phyloP scores from a whole-genome alignment of 1,284 basidiomycete genomes.

The Trametes pubescens region DNA sequence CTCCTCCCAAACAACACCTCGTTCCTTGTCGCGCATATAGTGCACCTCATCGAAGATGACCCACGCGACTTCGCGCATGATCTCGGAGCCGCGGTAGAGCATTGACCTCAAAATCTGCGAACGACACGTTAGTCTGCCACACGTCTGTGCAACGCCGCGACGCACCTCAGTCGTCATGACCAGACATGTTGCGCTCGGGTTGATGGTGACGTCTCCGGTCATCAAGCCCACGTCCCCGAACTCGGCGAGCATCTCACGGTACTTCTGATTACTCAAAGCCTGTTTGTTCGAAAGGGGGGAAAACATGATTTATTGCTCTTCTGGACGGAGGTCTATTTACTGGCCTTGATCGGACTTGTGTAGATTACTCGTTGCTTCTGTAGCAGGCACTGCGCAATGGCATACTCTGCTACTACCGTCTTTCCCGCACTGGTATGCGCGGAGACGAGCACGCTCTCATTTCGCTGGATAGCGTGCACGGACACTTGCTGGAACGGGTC shows the following conservation, averaged over 20 bases:
- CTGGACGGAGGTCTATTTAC: slow-evolving; percentile 41
- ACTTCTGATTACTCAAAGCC: slow-evolving; percentile 99
- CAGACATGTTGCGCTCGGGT: slow-evolving; percentile 94
- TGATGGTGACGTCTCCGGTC: slow-evolving; percentile 99
- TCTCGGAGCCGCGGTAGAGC: slow-evolving; percentile 98
- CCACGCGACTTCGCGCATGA: slow-evolving; percentile 99
- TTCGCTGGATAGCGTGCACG: slow-evolving; percentile 94
- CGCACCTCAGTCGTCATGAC: slow-evolving; percentile 99
- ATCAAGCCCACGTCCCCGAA: slow-evolving; percentile 99
- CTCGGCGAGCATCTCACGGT: slow-evolving; percentile 95
- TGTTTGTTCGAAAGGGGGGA: slow-evolving; percentile 45
- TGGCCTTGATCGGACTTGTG: slow-evolving; percentile 98
- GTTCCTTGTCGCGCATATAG: slow-evolving; percentile 98
- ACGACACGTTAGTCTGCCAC: not conserved
- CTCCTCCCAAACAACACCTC: slow-evolving; percentile 89
- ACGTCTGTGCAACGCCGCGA: not conserved
- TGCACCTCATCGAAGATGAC: slow-evolving; percentile 99
- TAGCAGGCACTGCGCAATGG: slow-evolving; percentile 95
- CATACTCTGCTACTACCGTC: slow-evolving; percentile 99
- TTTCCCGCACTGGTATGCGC: slow-evolving; percentile 99
- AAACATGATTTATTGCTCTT: slow-evolving; percentile 37
- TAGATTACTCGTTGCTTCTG: slow-evolving; percentile 97
- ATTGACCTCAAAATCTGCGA: slow-evolving; percentile 95
- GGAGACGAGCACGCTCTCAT: slow-evolving; percentile 98
- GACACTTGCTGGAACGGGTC: slow-evolving; percentile 99